phyloP scores from a whole-genome alignment of 2,329 filamentous ascomycete species.

The Aspergillus proliferans region DNA sequence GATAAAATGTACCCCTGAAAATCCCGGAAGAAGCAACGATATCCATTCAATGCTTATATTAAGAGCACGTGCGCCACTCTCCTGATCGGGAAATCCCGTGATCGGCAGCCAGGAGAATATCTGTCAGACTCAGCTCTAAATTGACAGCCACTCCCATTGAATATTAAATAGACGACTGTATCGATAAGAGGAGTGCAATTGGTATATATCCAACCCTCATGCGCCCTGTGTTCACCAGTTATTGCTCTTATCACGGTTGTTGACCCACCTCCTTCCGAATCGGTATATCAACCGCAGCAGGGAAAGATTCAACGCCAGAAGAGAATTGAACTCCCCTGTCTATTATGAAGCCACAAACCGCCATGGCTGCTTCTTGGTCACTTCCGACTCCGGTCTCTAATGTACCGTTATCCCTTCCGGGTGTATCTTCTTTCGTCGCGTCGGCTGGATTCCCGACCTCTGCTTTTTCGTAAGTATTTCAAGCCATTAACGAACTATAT shows the following conservation, averaged over 20 bases:
- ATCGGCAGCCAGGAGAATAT: neutral
- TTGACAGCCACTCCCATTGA: too few species aligned
- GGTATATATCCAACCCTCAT: too few species aligned
- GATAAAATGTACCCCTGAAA: too few species aligned
- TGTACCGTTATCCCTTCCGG: slow-evolving; percentile 14
- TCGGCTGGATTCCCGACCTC: slow-evolving; percentile 47
- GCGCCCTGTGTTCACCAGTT: too few species aligned
- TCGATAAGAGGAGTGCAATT: too few species aligned
- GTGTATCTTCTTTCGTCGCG: slow-evolving; percentile 18
- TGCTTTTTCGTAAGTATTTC: slow-evolving; percentile 39
- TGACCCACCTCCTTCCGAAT: too few species aligned
- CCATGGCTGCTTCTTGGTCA: slow-evolving; percentile 6
- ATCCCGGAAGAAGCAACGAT: too few species aligned
- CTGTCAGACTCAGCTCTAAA: too few species aligned
- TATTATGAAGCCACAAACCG: slow-evolving; percentile 4
- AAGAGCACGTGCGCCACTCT: neutral
- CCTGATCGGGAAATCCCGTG: neutral
- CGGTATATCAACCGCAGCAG: too few species aligned
- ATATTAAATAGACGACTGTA: too few species aligned
- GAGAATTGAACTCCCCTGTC: neutral
- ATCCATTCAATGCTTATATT: neutral
- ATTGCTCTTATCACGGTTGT: too few species aligned
- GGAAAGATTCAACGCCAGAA: neutral
- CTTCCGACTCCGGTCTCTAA: neutral
- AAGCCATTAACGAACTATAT: neutral